Percentiles rank a stretch among this genome's conserved stretches.
phyloP scores from a whole-genome alignment of 2,329 filamentous ascomycete species.

The Fusarium sp. region DNA sequence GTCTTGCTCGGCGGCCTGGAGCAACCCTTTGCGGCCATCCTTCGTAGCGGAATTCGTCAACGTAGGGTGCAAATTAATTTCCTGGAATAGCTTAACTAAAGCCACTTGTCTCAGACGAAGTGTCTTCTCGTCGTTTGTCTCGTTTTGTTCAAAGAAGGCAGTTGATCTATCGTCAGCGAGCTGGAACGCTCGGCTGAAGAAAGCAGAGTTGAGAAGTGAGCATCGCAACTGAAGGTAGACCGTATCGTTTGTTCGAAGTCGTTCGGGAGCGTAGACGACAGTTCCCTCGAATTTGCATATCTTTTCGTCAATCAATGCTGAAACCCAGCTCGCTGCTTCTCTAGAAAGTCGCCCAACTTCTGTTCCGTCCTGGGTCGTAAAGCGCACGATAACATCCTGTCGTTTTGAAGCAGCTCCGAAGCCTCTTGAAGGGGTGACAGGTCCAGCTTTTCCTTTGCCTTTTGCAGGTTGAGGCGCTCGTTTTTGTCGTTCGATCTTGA shows the following conservation, averaged over 20 bases:
- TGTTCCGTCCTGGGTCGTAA: slow-evolving; percentile 80
- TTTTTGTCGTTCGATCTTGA: slow-evolving; percentile 88
- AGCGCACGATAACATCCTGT: slow-evolving; percentile 89
- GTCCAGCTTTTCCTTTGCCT: slow-evolving; percentile 57
- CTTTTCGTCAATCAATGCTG: slow-evolving; percentile 88
- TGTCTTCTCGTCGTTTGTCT: slow-evolving; percentile 85
- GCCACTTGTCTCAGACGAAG: slow-evolving; percentile 87
- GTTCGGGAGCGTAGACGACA: slow-evolving; percentile 90
- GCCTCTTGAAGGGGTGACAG: slow-evolving; percentile 50
- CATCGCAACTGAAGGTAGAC: slow-evolving; percentile 90
- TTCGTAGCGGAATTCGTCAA: slow-evolving; percentile 80
- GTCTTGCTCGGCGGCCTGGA: slow-evolving; percentile 88
- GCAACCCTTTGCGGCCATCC: slow-evolving; percentile 83
- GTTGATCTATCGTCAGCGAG: slow-evolving; percentile 76
- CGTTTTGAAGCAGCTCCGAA: slow-evolving; percentile 70
- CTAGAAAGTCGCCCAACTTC: slow-evolving; percentile 90
- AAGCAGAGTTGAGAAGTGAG: slow-evolving; percentile 79
- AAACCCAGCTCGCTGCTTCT: slow-evolving; percentile 91
- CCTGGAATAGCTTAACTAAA: slow-evolving; percentile 87
- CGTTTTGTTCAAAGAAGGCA: slow-evolving; percentile 83
- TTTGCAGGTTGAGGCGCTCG: slow-evolving; percentile 66
- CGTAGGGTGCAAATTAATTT: slow-evolving; percentile 84
- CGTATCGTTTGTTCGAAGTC: slow-evolving; percentile 88
- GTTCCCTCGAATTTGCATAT: slow-evolving; percentile 88
- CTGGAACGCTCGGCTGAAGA: slow-evolving; percentile 70